Base-by-base conservation (phyloP, 805 yeast genomes). In the Ogataea chonburiensis region DNA sequence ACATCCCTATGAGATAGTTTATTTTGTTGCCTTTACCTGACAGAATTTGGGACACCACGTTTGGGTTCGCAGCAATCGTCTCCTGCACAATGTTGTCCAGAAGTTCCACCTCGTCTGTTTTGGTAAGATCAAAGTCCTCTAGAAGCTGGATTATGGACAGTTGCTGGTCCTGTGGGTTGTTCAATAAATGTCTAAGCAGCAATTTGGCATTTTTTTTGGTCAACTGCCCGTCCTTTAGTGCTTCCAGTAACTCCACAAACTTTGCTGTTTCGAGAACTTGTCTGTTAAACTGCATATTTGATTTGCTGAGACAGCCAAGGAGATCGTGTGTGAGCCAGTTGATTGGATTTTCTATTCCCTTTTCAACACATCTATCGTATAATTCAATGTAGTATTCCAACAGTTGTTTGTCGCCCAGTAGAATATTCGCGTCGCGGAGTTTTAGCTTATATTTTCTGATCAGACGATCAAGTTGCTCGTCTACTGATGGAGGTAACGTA, bases 261-360 rank as follows among this genome's bases (percentile, higher is more conserved):
- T 62, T 66, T 0, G 52, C 38, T 0, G 74, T 66, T 0, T 78
- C 60, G 7, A 71, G 52, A 11, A 60, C 39, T 3, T 55, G 42
- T 1, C 43, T 38, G 24, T 52, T 49, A 40, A 73, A 68, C 9
- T 37, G 44, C 21, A 65, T 30, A 16, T 70, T 64, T 6, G 75
- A 66, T 52, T 76, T 79, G 6, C 77, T 68, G 42, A 86, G 66
- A 10, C 76, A 66, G 0, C 97, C 96, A 12, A 86, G 52, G 25
- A 87, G 63, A 45, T 86, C 89, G 60, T 91, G 89, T 6, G 86
- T 76, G 7, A 87, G 58, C 95, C 96, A 91, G 53, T 83, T 86
- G 18, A 79, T 77, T 3, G 58, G 58, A 33, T 53, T 51, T 2
- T 77, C 78, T 25, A 65, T 43, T 40, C 67, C 76, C 7, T 56